Conservation (phyloP, 139 green algal genomes). For the Edaphochlamys debaryana region DNA sequence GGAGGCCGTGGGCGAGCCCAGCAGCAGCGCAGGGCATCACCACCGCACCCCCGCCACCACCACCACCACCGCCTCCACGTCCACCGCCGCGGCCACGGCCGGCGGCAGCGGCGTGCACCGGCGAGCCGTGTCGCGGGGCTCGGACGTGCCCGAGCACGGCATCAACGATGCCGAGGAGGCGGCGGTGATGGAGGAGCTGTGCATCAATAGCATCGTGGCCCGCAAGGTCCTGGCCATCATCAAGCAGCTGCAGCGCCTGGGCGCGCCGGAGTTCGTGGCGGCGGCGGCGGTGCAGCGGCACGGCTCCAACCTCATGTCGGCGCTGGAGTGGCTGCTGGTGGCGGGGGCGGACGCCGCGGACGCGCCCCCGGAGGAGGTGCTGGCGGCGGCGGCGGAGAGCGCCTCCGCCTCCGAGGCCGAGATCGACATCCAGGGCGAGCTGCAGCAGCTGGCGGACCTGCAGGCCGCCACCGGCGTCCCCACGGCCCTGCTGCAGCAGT, state of each 20-base stretch:
- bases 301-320: slow-evolving; percentile 67
- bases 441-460: slow-evolving; percentile 43
- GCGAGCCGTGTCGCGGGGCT: not conserved
- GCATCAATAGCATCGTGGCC: slow-evolving; percentile 49
- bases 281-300: slow-evolving; percentile 62
- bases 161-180: slow-evolving; percentile 20
- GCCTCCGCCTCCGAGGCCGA: slow-evolving; percentile 40
- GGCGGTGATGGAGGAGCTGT: slow-evolving; percentile 50
- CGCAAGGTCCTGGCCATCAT: slow-evolving; percentile 49
- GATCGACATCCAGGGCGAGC: slow-evolving; percentile 56
- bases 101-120: not conserved
- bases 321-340: slow-evolving; percentile 70
- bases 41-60: too few species aligned
- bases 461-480: slow-evolving; percentile 1
- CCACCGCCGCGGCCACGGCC: not conserved
- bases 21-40: not conserved
- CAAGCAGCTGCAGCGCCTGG: slow-evolving; percentile 62
- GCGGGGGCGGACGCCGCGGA: slow-evolving; percentile 29
- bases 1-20: not conserved
- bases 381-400: slow-evolving; percentile 26
- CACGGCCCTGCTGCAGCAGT: slow-evolving; percentile 38
- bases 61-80: too few species aligned
- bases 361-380: slow-evolving; percentile 12
- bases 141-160: slow-evolving; percentile 14
- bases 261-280: slow-evolving; percentile 60